Percentiles rank a stretch among this genome's conserved stretches.
Evolutionary conservation across 2,329 filamentous ascomycete species (phyloP).

Genomic region (Fusarium albosuccineum): DNA sequence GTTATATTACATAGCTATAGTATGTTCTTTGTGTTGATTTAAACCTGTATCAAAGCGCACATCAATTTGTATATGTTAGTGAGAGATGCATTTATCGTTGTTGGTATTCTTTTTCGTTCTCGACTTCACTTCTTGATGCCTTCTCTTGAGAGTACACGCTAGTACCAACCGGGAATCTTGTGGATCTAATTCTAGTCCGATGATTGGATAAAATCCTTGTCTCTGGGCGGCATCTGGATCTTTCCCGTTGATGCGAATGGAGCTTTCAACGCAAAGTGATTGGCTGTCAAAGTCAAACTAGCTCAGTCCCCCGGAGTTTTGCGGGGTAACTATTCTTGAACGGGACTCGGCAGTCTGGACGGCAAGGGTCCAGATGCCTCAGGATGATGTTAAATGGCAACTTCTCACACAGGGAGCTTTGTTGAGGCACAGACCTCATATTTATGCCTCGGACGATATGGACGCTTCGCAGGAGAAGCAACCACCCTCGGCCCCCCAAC

Average conservation of each 20-base stretch:
- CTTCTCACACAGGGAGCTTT: neutral
- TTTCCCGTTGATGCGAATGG: too few relatives aligned
- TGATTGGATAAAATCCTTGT: neutral
- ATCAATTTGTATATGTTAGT: neutral
- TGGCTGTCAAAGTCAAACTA: conserved; percentile 8
- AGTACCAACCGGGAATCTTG: neutral
- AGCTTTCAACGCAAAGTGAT: neutral
- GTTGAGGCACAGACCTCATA: neutral
- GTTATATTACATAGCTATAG: too few relatives aligned
- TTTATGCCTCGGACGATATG: neutral
- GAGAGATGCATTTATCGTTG: too few relatives aligned
- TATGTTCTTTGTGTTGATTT: neutral
- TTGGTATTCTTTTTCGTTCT: neutral
- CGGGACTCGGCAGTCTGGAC: neutral
- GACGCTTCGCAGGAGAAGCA: conserved; percentile 15
- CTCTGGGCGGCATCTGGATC: neutral
- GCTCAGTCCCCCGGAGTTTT: neutral
- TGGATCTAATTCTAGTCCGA: neutral
- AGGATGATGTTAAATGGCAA: neutral
- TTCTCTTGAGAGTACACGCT: neutral
- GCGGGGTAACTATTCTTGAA: neutral
- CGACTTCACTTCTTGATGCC: neutral
- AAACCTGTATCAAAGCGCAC: neutral
- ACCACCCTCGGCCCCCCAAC: conserved; percentile 10
- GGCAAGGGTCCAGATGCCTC: conserved; percentile 6